A percentile compares a stretch with the other conserved stretches of the same genome.
Evolutionary conservation across 2,329 filamentous ascomycete genomes (phyloP).

Genomic region (Sclerotiophoma versabilis): DNA sequence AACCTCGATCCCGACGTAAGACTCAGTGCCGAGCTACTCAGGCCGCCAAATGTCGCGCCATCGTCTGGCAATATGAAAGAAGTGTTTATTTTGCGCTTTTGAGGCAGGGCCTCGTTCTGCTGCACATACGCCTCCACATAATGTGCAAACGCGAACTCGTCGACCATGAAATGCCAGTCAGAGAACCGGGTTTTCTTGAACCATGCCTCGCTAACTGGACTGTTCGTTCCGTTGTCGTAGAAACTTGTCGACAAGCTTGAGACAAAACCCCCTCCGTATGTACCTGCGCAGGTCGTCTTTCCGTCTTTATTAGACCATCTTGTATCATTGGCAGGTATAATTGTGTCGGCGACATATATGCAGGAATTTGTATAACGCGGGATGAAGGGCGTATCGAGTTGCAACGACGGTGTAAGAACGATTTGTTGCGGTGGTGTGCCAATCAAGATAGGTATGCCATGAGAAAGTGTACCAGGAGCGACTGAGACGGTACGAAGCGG

Average conservation of each 20-base stretch:
- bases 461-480: slow-evolving; percentile 13
- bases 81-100: slow-evolving; percentile 10
- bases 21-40: slow-evolving; percentile 20
- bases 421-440: slow-evolving; percentile 24
- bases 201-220: slow-evolving; percentile 16
- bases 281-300: slow-evolving; percentile 12
- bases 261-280: slow-evolving; percentile 25
- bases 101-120: slow-evolving; percentile 8
- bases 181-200: slow-evolving; percentile 5
- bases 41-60: slow-evolving; percentile 14
- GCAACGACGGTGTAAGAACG: slow-evolving; percentile 23
- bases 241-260: slow-evolving; percentile 15
- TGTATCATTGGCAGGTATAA: slow-evolving; percentile 1
- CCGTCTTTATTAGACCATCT: slow-evolving; percentile 7
- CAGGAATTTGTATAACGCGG: slow-evolving; percentile 27
- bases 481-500: slow-evolving; percentile 17
- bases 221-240: slow-evolving; percentile 15
- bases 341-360: slow-evolving; percentile 10
- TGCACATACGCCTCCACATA: slow-evolving; percentile 17
- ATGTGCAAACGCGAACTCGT: slow-evolving; percentile 21
- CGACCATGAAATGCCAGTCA: slow-evolving; percentile 19
- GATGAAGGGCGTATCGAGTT: slow-evolving; percentile 26
- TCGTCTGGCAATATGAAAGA: slow-evolving; percentile 21
- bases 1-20: slow-evolving; percentile 22
- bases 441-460: slow-evolving; percentile 22